Evolutionary conservation across 2,329 filamentous ascomycete species (phyloP).

Genomic region (Nigrospora sphaerica): DNA sequence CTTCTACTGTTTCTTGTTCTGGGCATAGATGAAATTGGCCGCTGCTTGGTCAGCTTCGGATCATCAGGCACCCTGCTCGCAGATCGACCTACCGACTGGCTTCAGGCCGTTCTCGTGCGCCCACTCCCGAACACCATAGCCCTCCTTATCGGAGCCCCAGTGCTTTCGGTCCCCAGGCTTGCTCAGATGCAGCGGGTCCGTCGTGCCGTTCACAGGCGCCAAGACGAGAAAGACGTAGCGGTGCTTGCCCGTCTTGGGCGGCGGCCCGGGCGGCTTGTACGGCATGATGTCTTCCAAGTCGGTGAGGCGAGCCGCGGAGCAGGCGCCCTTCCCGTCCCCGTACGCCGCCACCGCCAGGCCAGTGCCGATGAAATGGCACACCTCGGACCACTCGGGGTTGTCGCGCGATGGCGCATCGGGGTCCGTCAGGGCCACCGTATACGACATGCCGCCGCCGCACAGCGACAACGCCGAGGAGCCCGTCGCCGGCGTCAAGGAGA

Average conservation of each 20-base stretch:
- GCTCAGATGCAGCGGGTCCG: constrained; percentile 22
- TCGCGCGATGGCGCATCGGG: constrained; percentile 34
- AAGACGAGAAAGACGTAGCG: constrained; percentile 35
- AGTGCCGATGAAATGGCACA: constrained; percentile 37
- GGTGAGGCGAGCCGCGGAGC: constrained; percentile 8
- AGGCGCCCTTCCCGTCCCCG: constrained; percentile 3
- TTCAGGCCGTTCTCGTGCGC: constrained; percentile 30
- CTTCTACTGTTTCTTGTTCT: constrained; percentile 2
- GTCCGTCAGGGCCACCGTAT: constrained; percentile 29
- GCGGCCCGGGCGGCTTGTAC: constrained; percentile 34
- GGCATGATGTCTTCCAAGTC: constrained; percentile 27
- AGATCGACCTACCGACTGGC: constrained; percentile 29
- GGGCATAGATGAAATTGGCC: constrained; percentile 5
- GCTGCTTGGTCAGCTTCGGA: neutral
- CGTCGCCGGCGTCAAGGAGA: constrained; percentile 19
- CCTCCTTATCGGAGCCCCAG: constrained; percentile 28
- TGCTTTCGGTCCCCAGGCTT: constrained; percentile 29
- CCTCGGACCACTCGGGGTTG: constrained; percentile 35
- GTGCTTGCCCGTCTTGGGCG: constrained; percentile 32
- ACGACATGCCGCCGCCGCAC: constrained; percentile 12
- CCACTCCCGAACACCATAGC: constrained; percentile 32
- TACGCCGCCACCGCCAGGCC: constrained; percentile 16
- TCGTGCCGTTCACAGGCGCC: constrained; percentile 29
- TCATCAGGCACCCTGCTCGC: neutral
- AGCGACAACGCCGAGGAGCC: constrained; percentile 3